Conservation (phyloP, 371 early-diverging fungal genomes). For the Mucor velutinosus region DNA sequence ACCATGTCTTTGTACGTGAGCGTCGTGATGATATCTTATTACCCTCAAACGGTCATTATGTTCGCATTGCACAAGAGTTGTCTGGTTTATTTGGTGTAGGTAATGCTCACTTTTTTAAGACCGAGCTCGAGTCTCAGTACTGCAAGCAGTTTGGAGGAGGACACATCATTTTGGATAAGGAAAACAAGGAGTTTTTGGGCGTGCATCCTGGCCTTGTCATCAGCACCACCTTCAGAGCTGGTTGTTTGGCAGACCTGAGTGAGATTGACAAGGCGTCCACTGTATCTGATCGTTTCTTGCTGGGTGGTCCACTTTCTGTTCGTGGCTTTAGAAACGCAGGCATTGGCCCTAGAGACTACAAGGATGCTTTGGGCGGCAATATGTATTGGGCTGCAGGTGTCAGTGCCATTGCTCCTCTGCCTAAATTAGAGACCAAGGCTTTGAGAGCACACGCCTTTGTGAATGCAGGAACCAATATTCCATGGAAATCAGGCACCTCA, state of each 20-base stretch:
- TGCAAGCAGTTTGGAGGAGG: conserved; percentile 43
- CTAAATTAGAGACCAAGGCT: conserved; percentile 63
- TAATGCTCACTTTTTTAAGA: conserved; percentile 74
- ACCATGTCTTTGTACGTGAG: conserved; percentile 71
- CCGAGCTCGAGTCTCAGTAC: conserved; percentile 65
- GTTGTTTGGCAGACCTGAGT: conserved; percentile 64
- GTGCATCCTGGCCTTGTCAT: conserved; percentile 45
- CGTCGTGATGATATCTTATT: conserved; percentile 75
- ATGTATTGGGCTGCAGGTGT: conserved; percentile 78
- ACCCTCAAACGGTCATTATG: conserved; percentile 75
- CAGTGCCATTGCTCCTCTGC: conserved; percentile 82
- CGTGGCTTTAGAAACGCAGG: conserved; percentile 90
- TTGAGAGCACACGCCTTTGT: conserved; percentile 84
- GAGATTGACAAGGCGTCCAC: conserved; percentile 50
- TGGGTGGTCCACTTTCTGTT: conserved; percentile 86
- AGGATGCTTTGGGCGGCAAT: conserved; percentile 90
- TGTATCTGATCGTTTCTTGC: conserved; percentile 81
- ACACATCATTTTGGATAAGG: conserved; percentile 30
- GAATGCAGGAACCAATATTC: conserved; percentile 81
- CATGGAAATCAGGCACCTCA: conserved; percentile 22
- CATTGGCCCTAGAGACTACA: conserved; percentile 84
- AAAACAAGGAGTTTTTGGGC: conserved; percentile 27
- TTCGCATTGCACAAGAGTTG: conserved; percentile 71
- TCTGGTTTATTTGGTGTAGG: conserved; percentile 82
- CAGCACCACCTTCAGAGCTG: conserved; percentile 67